Percentiles rank a stretch among this genome's conserved stretches.
Evolutionary conservation across 2,329 filamentous ascomycete species (phyloP).

Genomic region (Chaetomiaceae sp.): DNA sequence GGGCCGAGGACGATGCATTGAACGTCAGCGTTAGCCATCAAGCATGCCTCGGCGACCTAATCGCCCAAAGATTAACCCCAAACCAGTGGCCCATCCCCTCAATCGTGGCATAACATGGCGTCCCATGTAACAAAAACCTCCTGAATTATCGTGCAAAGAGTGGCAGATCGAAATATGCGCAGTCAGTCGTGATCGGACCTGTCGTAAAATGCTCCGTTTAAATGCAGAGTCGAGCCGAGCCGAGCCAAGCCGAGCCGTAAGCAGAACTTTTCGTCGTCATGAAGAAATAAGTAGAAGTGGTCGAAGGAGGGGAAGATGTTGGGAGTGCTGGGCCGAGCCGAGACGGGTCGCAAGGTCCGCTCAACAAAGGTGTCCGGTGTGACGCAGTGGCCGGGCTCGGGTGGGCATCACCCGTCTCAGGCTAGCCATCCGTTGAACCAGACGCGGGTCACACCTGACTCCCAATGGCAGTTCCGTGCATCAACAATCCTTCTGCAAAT

Average conservation of each 20-base stretch:
- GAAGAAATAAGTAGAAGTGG: slow-evolving; percentile 1
- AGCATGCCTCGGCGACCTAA: neutral
- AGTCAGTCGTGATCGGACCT: slow-evolving; percentile 4
- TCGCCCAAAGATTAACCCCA: neutral
- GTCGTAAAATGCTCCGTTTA: slow-evolving; percentile 13
- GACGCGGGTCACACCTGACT: no score
- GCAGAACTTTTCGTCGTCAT: slow-evolving; percentile 19
- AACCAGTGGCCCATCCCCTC: neutral
- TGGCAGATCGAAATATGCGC: slow-evolving; percentile 4
- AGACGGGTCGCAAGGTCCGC: neutral
- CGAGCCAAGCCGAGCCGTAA: no score
- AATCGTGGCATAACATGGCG: slow-evolving; percentile 3
- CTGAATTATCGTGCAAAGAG: slow-evolving; percentile 1
- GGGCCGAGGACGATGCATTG: neutral
- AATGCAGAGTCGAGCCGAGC: slow-evolving; percentile 8
- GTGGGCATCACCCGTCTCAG: no score
- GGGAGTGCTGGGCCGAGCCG: neutral
- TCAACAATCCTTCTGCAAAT: no score
- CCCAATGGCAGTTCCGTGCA: no score
- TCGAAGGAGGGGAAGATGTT: neutral
- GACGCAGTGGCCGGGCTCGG: no score
- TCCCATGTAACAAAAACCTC: neutral
- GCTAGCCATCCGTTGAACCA: neutral
- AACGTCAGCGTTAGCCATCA: no score
- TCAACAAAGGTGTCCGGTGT: no score